phyloP scores from a whole-genome alignment of 768 basidiomycete genomes.

The Tylopilus plumbeoviolaceoides region DNA sequence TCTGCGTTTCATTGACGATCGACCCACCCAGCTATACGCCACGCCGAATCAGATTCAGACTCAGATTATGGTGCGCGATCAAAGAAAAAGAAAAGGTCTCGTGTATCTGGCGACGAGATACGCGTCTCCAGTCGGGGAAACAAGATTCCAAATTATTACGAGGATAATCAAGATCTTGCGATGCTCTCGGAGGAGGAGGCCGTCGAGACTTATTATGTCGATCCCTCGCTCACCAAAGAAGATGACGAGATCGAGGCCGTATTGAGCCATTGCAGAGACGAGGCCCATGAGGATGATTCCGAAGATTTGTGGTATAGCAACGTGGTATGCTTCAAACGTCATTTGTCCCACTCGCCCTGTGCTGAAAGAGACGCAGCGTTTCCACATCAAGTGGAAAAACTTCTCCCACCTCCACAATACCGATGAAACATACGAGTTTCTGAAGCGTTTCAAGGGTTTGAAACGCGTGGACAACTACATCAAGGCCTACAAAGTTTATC shows the following conservation, averaged over 20 bases:
- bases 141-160: conserved; percentile 81
- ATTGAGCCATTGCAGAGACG: conserved; percentile 81
- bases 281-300: conserved; percentile 68
- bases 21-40: conserved; percentile 45
- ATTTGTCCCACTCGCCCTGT: background rate
- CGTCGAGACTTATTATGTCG: conserved; percentile 51
- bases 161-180: conserved; percentile 73
- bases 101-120: conserved; percentile 59
- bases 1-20: conserved; percentile 4
- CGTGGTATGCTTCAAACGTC: conserved; percentile 48
- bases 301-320: conserved; percentile 87
- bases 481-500: conserved; percentile 79
- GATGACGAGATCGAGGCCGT: conserved; percentile 94
- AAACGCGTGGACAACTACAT: conserved; percentile 99
- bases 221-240: conserved; percentile 49
- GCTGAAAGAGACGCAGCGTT: conserved; percentile 57
- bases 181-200: conserved; percentile 58
- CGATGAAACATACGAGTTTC: conserved; percentile 95
- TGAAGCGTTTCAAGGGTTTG: conserved; percentile 91
- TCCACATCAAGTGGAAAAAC: conserved; percentile 99
- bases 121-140: conserved; percentile 72
- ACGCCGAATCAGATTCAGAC: conserved; percentile 71
- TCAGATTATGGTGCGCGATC: conserved; percentile 84
- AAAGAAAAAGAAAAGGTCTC: conserved; percentile 78
- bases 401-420: conserved; percentile 99